Percentiles rank a stretch among this genome's conserved stretches.
Evolutionary conservation across 2,329 filamentous ascomycete species (phyloP).

Genomic region (Claviceps paspali): DNA sequence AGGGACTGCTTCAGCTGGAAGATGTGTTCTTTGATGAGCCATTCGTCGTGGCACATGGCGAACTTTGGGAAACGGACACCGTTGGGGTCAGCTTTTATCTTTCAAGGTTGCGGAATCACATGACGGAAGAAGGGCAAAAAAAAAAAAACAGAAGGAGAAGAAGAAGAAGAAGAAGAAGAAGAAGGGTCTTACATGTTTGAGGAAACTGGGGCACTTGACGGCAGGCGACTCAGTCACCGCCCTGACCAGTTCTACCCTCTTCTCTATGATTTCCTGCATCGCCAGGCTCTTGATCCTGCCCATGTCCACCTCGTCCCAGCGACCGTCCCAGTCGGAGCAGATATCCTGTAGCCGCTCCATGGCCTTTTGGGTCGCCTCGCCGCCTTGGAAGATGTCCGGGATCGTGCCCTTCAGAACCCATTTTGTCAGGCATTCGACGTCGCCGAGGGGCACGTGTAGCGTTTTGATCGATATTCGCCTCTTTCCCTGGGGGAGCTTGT

Average conservation of each 20-base stretch:
- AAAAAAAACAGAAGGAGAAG: no score
- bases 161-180: background rate
- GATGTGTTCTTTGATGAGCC: conserved; percentile 91
- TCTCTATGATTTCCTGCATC: conserved; percentile 63
- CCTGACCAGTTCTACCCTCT: conserved; percentile 47
- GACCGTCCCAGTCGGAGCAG: conserved; percentile 58
- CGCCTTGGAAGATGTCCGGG: conserved; percentile 41
- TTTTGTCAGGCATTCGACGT: conserved; percentile 74
- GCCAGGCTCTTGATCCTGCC: conserved; percentile 67
- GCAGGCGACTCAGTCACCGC: conserved; percentile 51
- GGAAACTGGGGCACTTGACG: conserved; percentile 57
- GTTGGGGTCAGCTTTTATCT: background rate
- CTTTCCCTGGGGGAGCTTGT: conserved; percentile 49
- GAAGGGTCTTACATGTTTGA: conserved; percentile 59
- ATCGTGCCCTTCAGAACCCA: conserved; percentile 45
- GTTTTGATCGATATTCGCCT: conserved; percentile 54
- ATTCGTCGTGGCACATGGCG: conserved; percentile 91
- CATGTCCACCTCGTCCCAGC: conserved; percentile 79
- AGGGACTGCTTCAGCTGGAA: conserved; percentile 72
- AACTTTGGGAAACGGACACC: conserved; percentile 40
- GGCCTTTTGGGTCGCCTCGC: conserved; percentile 35
- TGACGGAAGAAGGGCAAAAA: no score
- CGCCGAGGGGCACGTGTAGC: conserved; percentile 53
- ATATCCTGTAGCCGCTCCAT: conserved; percentile 54
- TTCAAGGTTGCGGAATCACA: no score